These are phyloP conservation scores for Solanum sparsipilum DNA, from an alignment of 257 asterid species.

Conservation along the genomic window DNA sequence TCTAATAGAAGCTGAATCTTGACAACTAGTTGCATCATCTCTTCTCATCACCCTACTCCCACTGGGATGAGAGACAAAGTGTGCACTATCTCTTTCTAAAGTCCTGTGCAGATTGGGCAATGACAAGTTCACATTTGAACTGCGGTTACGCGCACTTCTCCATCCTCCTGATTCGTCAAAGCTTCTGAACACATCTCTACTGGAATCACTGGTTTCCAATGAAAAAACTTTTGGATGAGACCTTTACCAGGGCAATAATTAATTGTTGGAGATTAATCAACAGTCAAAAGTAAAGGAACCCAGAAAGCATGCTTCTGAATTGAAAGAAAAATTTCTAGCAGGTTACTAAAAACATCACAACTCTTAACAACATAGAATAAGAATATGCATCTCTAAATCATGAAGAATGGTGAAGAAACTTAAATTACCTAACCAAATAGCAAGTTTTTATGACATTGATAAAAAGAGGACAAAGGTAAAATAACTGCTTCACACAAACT, in stretches of 20 bases:
- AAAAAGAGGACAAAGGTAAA: too few relatives aligned
- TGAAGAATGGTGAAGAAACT: too few relatives aligned
- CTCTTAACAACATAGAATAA: too few relatives aligned
- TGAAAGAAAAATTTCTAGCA: too few relatives aligned
- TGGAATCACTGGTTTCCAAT: conserved; percentile 14
- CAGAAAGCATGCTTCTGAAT: too few relatives aligned
- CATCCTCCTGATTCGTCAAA: conserved; percentile 39
- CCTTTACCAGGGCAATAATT: not conserved
- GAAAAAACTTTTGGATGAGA: not conserved
- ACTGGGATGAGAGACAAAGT: conserved; percentile 15
- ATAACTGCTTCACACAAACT: too few relatives aligned
- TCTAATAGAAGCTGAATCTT: conserved; percentile 20
- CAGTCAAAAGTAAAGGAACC: not conserved
- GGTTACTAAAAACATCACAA: too few relatives aligned
- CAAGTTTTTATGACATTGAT: too few relatives aligned
- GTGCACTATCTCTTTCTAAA: conserved; percentile 12
- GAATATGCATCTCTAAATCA: too few relatives aligned
- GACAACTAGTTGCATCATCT: conserved; percentile 23
- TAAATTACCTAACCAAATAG: too few relatives aligned
- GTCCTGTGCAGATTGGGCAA: conserved; percentile 10
- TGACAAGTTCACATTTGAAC: conserved; percentile 13
- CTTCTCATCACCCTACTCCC: conserved; percentile 21
- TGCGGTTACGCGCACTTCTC: conserved; percentile 43
- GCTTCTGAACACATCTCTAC: conserved; percentile 8
- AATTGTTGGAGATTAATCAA: not conserved